Conservation (phyloP, 2,329 filamentous ascomycete genomes). For the Aspergillus sp. region DNA sequence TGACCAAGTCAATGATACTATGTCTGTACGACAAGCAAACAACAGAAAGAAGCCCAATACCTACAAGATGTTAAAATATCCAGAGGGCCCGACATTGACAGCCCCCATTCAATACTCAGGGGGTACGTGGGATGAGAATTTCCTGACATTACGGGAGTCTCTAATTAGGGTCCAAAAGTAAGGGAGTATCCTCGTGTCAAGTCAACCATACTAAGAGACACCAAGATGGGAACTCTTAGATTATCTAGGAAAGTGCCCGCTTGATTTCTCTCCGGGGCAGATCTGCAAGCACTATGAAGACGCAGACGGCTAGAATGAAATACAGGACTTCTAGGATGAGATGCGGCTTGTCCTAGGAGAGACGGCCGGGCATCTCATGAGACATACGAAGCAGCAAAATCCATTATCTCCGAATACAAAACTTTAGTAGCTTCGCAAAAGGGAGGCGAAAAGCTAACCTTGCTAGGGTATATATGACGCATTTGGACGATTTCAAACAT, state of each 20-base stretch:
- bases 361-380: slow-evolving; percentile 42
- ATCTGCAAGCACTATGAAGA: slow-evolving; percentile 17
- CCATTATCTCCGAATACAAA: neutral
- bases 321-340: slow-evolving; percentile 37
- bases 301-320: slow-evolving; percentile 25
- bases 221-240: slow-evolving; percentile 21
- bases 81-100: slow-evolving; percentile 24
- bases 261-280: slow-evolving; percentile 23
- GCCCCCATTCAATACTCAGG: slow-evolving; percentile 21
- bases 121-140: slow-evolving; percentile 27
- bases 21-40: slow-evolving; percentile 23
- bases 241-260: slow-evolving; percentile 16
- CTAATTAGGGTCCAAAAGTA: slow-evolving; percentile 28
- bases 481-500: neutral
- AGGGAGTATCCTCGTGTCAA: neutral
- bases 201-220: neutral
- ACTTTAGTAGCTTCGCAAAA: neutral
- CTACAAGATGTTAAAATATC: slow-evolving; percentile 19
- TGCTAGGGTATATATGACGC: neutral
- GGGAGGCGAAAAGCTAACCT: neutral
- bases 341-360: slow-evolving; percentile 35
- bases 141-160: slow-evolving; percentile 23
- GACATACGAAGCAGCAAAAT: slow-evolving; percentile 35
- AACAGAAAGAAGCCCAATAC: slow-evolving; percentile 15
- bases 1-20: slow-evolving; percentile 21